A percentile compares a stretch with the other conserved stretches of the same genome.
Conservation (phyloP, 805 yeast species). For the Candida ortonii region DNA sequence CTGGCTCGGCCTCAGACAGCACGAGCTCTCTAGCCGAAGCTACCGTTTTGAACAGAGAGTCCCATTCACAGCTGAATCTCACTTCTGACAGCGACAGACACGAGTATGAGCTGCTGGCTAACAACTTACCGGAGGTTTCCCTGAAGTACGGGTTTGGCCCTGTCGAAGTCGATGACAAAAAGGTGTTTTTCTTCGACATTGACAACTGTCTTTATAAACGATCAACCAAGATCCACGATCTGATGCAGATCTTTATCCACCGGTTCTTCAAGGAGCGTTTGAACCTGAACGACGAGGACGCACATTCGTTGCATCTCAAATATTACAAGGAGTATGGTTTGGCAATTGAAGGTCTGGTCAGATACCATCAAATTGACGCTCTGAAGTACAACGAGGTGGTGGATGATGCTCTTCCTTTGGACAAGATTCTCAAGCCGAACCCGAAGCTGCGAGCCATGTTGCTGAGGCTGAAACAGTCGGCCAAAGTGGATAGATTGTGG, state of each 20-base stretch:
- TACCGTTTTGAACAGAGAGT: conserved; percentile 11
- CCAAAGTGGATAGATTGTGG: conserved; percentile 76
- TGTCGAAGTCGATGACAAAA: conserved; percentile 25
- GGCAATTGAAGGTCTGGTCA: conserved; percentile 85
- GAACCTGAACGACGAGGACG: conserved; percentile 65
- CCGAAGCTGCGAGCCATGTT: conserved; percentile 51
- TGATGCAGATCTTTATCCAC: conserved; percentile 86
- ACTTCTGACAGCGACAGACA: conserved; percentile 8
- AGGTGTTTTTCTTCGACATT: conserved; percentile 78
- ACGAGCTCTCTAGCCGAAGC: conserved; percentile 8
- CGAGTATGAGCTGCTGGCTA: conserved; percentile 13
- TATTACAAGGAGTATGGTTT: conserved; percentile 88
- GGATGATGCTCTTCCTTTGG: conserved; percentile 89
- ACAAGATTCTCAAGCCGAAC: conserved; percentile 68
- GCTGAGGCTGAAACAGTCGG: conserved; percentile 38
- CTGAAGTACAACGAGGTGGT: conserved; percentile 83
- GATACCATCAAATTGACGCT: conserved; percentile 74
- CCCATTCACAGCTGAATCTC: conserved; percentile 15
- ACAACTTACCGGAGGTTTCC: conserved; percentile 27
- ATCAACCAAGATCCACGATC: conserved; percentile 71
- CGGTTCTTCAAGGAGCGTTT: conserved; percentile 70
- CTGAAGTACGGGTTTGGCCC: conserved; percentile 31
- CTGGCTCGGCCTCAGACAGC: conserved; percentile 5
- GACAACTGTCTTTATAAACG: conserved; percentile 87
- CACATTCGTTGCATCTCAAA: conserved; percentile 62